Evolutionary conservation across 2,329 filamentous ascomycete species (phyloP).

Genomic region (Verruconis gallopava): DNA sequence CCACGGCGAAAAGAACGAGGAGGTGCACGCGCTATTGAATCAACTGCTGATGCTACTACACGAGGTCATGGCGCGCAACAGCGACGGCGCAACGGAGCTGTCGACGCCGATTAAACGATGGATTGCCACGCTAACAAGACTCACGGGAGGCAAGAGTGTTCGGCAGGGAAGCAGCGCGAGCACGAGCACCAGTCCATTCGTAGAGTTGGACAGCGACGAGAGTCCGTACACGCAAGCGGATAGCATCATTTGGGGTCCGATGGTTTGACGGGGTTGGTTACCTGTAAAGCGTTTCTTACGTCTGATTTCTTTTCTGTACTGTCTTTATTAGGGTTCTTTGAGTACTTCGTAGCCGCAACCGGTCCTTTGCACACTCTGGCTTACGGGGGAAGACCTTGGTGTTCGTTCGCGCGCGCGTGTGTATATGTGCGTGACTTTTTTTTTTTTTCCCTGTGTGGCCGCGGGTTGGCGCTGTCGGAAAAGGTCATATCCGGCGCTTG

Average conservation of each 20-base stretch:
- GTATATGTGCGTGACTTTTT: no score
- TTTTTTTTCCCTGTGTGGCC: no score
- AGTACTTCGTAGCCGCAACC: no score
- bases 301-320: background rate
- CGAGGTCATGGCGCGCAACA: conserved; percentile 29
- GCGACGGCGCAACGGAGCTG: conserved; percentile 32
- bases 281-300: background rate
- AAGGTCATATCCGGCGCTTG: background rate
- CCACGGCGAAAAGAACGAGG: conserved; percentile 32
- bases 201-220: conserved; percentile 27
- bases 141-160: conserved; percentile 13
- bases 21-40: conserved; percentile 31
- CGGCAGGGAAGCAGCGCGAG: conserved; percentile 1
- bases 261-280: no score
- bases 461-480: background rate
- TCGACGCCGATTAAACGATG: conserved; percentile 35
- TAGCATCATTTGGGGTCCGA: conserved; percentile 29
- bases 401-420: no score
- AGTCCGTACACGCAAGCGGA: conserved; percentile 37
- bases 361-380: no score
- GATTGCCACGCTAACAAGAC: conserved; percentile 31
- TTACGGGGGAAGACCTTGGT: no score
- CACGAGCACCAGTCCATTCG: conserved; percentile 21
- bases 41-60: conserved; percentile 33
- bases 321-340: no score